Evolutionary conservation across 2,329 filamentous ascomycete genomes (phyloP).

Genomic region (Paramyrothecium sp.): DNA sequence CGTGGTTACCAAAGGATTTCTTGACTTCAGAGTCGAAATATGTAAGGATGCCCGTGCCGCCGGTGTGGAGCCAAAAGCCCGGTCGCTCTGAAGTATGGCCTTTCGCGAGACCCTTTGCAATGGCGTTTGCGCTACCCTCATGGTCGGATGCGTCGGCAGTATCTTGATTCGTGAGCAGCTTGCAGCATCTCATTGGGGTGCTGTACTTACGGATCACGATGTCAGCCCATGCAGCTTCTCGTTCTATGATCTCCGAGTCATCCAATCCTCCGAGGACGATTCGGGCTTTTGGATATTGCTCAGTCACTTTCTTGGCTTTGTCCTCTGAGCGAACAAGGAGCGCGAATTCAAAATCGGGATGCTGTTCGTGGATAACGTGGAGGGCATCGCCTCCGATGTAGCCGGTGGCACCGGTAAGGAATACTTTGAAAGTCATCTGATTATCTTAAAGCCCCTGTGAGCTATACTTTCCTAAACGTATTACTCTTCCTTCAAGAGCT

Average conservation of each 20-base stretch:
- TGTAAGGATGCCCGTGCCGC: constrained; percentile 54
- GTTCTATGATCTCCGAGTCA: constrained; percentile 36
- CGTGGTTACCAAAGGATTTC: background rate
- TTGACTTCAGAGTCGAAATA: constrained; percentile 43
- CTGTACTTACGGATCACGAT: constrained; percentile 29
- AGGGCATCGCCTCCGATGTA: constrained; percentile 18
- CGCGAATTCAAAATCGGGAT: constrained; percentile 11
- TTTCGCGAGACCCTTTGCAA: constrained; percentile 36
- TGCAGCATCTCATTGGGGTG: no score
- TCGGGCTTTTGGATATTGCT: constrained; percentile 4
- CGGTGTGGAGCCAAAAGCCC: constrained; percentile 51
- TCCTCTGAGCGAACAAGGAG: constrained; percentile 13
- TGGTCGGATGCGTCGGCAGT: constrained; percentile 47
- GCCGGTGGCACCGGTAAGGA: constrained; percentile 14
- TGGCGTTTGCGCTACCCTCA: constrained; percentile 39
- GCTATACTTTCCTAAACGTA: no score
- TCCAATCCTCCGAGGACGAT: constrained; percentile 41
- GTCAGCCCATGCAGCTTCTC: constrained; percentile 24
- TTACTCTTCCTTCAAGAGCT: no score
- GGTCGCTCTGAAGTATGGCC: constrained; percentile 45
- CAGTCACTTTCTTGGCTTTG: constrained; percentile 9
- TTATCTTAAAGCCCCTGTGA: no score
- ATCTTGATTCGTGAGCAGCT: constrained; percentile 12
- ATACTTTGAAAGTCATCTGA: background rate
- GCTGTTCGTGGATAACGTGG: constrained; percentile 7